phyloP scores from a whole-genome alignment of 352 stramenopile species.

The Salisapilia sapeloensis region DNA sequence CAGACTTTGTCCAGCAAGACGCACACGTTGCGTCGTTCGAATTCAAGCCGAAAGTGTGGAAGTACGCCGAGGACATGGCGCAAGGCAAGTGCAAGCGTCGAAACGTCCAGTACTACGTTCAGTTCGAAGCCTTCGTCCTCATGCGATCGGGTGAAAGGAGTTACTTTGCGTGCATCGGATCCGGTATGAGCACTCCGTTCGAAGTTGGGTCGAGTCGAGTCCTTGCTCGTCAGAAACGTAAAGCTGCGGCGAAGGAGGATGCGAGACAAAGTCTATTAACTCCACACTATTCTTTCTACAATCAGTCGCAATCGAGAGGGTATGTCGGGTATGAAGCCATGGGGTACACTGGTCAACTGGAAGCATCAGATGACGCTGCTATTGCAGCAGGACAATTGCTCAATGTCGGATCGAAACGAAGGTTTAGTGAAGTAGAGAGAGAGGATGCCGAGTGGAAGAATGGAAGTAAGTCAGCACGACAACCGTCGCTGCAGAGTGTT shows the following conservation, averaged over 20 bases:
- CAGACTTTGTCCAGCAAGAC: constrained; percentile 73
- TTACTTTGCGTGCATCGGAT: constrained; percentile 76
- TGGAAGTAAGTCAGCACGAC: too few species aligned
- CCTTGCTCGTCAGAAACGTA: constrained; percentile 69
- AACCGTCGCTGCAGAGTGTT: too few species aligned
- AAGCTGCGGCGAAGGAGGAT: constrained; percentile 42
- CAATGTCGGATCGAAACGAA: too few species aligned
- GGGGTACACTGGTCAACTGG: too few species aligned
- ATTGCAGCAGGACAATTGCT: not conserved
- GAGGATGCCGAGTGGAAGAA: too few species aligned
- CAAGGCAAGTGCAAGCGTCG: constrained; percentile 77
- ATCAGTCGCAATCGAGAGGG: too few species aligned
- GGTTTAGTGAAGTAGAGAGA: too few species aligned
- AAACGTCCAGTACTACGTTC: constrained; percentile 81
- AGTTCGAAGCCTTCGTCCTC: constrained; percentile 75
- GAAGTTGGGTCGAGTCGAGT: constrained; percentile 73
- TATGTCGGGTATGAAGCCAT: too few species aligned
- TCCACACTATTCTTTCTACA: too few species aligned
- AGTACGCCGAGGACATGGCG: constrained; percentile 80
- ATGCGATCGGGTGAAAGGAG: constrained; percentile 50
- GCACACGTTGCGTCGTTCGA: constrained; percentile 58
- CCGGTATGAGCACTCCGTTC: constrained; percentile 73
- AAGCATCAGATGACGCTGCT: not conserved
- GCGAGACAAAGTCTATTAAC: too few species aligned
- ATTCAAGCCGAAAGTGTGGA: constrained; percentile 83